Evolutionary conservation across 306 rosid species (phyloP).

Genomic region (Pachyrhizus erosus): DNA sequence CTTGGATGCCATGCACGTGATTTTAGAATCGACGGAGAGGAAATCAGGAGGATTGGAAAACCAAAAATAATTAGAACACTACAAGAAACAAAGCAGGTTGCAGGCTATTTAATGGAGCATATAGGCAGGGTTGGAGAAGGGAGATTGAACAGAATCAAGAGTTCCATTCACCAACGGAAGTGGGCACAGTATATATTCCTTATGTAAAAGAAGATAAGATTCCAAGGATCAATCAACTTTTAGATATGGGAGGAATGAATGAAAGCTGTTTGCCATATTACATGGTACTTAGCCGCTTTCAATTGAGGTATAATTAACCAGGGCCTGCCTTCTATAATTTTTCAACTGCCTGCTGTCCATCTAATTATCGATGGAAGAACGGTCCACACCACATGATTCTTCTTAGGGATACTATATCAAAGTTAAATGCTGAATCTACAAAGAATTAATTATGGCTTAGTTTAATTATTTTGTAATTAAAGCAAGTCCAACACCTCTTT

Average conservation of each 20-base stretch:
- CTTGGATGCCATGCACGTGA: conserved; percentile 77
- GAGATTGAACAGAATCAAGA: conserved; percentile 41
- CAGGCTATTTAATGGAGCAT: conserved; percentile 51
- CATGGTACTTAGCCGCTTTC: conserved; percentile 27
- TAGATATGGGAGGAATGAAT: conserved; percentile 2
- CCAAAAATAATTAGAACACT: conserved; percentile 33
- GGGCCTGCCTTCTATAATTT: neutral
- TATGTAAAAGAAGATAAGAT: conserved; percentile 50
- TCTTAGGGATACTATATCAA: conserved; percentile 14
- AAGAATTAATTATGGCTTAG: neutral
- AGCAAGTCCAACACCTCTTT: neutral
- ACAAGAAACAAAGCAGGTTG: conserved; percentile 35
- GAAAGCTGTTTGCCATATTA: conserved; percentile 41
- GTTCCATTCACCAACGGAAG: conserved; percentile 56
- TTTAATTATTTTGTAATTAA: neutral
- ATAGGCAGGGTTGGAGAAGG: neutral
- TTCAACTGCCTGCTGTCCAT: conserved; percentile 2
- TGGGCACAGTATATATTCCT: conserved; percentile 79
- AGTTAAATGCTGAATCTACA: conserved; percentile 11
- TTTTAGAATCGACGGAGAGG: conserved; percentile 12
- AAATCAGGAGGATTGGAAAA: conserved; percentile 22
- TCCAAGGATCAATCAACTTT: conserved; percentile 49
- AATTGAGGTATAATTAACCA: conserved; percentile 21
- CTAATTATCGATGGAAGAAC: neutral
- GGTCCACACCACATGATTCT: conserved; percentile 9